Conservation (phyloP, 164 flowering plant species). For the Vitis riparia region DNA sequence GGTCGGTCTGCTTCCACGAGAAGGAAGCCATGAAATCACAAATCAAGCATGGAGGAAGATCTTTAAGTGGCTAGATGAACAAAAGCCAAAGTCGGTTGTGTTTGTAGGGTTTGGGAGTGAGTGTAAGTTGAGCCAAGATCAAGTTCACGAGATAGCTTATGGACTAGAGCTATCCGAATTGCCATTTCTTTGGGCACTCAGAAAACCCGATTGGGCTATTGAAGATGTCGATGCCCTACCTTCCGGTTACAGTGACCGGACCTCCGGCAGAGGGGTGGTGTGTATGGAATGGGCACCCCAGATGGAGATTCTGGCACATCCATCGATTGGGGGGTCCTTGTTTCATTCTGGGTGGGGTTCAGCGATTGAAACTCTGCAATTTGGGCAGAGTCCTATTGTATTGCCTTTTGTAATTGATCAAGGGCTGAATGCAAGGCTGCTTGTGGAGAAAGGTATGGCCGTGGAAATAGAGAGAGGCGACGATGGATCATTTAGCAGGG, state of each 20-base stretch:
- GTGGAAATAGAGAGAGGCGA: constrained; percentile 36
- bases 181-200: constrained; percentile 32
- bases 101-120: constrained; percentile 25
- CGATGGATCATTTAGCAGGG: constrained; percentile 38
- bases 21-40: neutral
- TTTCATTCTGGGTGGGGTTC: constrained; percentile 39
- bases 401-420: constrained; percentile 32
- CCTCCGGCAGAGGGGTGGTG: constrained; percentile 28
- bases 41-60: constrained; percentile 3
- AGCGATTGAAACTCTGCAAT: constrained; percentile 25
- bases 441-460: constrained; percentile 39
- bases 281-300: constrained; percentile 46
- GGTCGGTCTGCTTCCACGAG: constrained; percentile 38
- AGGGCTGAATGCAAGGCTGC: constrained; percentile 30
- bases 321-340: constrained; percentile 39
- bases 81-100: constrained; percentile 22
- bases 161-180: constrained; percentile 29
- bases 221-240: constrained; percentile 24
- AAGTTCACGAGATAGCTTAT: constrained; percentile 22
- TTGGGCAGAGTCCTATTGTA: constrained; percentile 33
- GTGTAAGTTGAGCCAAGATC: constrained; percentile 8
- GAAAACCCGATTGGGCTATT: constrained; percentile 18
- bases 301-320: constrained; percentile 33
- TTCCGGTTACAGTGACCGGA: constrained; percentile 20
- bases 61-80: constrained; percentile 45